phyloP scores from a whole-genome alignment of 2,329 filamentous ascomycete species.

The Fusarium dlaminii region DNA sequence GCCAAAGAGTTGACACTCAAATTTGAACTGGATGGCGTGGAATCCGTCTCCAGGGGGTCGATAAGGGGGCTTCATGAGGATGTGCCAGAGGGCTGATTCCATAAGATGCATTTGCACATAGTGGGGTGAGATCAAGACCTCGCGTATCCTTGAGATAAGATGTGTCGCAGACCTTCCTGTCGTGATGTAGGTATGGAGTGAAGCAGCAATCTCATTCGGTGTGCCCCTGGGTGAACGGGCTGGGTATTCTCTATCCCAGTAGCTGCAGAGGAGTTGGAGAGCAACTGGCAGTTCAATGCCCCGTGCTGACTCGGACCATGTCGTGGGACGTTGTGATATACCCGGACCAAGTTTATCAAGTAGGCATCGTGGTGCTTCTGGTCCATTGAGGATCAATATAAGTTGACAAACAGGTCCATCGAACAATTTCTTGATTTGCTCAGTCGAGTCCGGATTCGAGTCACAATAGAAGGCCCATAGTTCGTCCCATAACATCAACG shows the following conservation, averaged over 20 bases:
- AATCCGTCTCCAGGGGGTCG: constrained; percentile 48
- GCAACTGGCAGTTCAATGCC: constrained; percentile 49
- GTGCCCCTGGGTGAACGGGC: constrained; percentile 47
- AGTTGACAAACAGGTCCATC: constrained; percentile 51
- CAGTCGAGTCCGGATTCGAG: constrained; percentile 41
- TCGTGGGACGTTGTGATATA: constrained; percentile 44
- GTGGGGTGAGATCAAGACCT: constrained; percentile 47
- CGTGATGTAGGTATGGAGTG: constrained; percentile 44
- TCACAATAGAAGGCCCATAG: constrained; percentile 48
- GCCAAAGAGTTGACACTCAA: constrained; percentile 47
- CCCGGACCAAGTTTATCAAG: constrained; percentile 50
- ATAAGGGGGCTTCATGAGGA: constrained; percentile 45
- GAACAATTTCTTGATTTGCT: constrained; percentile 48
- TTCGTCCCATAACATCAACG: constrained; percentile 49
- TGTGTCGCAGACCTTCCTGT: constrained; percentile 43
- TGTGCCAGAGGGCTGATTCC: constrained; percentile 51
- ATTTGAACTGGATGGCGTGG: constrained; percentile 49
- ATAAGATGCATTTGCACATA: constrained; percentile 51
- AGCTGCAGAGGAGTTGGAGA: constrained; percentile 49
- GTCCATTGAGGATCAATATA: constrained; percentile 50
- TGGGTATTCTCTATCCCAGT: constrained; percentile 49
- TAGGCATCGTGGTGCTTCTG: constrained; percentile 48
- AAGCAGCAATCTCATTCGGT: constrained; percentile 48
- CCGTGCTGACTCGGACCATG: constrained; percentile 46
- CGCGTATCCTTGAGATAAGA: constrained; percentile 45